phyloP scores from a whole-genome alignment of 169 alveolate species.

The Cryptosporidium sp. region DNA sequence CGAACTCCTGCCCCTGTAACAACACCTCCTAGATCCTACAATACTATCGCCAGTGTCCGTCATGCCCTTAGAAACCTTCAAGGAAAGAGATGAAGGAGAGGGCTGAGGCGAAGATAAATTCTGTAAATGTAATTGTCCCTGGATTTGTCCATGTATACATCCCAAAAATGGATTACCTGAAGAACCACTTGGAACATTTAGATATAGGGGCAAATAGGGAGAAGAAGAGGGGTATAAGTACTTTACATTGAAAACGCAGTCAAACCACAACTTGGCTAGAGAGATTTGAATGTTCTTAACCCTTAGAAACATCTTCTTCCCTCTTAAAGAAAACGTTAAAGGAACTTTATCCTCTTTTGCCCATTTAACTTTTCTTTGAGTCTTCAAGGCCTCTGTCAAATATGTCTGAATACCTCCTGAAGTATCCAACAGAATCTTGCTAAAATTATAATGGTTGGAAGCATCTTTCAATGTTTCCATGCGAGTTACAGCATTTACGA shows the following conservation, averaged over 20 bases:
- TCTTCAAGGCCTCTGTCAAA: slow-evolving; percentile 51
- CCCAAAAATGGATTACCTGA: neutral
- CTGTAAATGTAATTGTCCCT: neutral
- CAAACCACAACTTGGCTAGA: slow-evolving; percentile 56
- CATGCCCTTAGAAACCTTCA: neutral
- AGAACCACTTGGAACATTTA: neutral
- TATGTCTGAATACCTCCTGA: slow-evolving; percentile 30
- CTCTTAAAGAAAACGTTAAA: slow-evolving; percentile 56
- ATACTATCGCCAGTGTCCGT: neutral
- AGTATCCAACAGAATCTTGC: slow-evolving; percentile 10
- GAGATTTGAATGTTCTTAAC: slow-evolving; percentile 38
- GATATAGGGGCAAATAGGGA: neutral
- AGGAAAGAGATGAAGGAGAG: neutral
- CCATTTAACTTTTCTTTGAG: slow-evolving; percentile 69
- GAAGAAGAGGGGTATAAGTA: neutral
- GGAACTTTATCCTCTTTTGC: slow-evolving; percentile 63
- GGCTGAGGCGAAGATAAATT: neutral
- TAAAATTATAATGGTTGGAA: slow-evolving; percentile 37
- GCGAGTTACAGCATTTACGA: slow-evolving; percentile 43
- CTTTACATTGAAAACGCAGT: slow-evolving; percentile 23
- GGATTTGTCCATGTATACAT: neutral
- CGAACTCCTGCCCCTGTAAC: neutral
- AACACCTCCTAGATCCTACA: neutral
- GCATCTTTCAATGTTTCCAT: slow-evolving; percentile 63
- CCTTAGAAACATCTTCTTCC: slow-evolving; percentile 40